Base-by-base conservation (phyloP, 2,329 filamentous ascomycete genomes). In the Fusarium goolgardi region DNA sequence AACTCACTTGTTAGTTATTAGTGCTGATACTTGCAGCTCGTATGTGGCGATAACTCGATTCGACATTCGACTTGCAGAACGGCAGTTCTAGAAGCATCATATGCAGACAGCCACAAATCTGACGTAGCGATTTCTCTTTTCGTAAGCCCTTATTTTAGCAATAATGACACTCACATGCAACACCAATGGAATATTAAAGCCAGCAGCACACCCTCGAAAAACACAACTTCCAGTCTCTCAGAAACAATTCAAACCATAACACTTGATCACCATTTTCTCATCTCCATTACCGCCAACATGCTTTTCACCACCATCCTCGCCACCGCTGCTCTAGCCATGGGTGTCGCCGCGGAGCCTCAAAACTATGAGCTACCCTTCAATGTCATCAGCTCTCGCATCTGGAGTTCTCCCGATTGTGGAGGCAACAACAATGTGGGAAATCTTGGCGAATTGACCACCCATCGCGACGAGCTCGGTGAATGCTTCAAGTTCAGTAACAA, bases 401-500 rank as follows among this genome's bases (percentile, higher is more conserved):
- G 60, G 60, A 37, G 59, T 23, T 57, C 51, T 11, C 29, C 16
- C 0, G 23, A 63, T n/a, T 63, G 60, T 4, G 60, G 58, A 21
- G 46, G 23, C 16, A 40, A 41, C 10, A 20, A 51, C 21, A 62
- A 63, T 4, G 25, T 15, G 4, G 34, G 37, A 8, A 63, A 63
- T 8, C 53, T 50, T 1, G 60, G 60, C 6, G 59, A 59, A 41
- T 23, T 40, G 37, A 58, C 41, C 9, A 35, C 55, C 6, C 47
- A 58, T 13, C 51, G 60, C 11, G 53, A 56, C 16, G 59, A 63
- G 3, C 35, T 46, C 11, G 35, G 35, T 11, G 15, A 63, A 32
- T 63, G 60, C 31, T 39, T 29, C 32, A 63, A 63, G 34, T 58
- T 63, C 34, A 27, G 13, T 10, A 34, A 62, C 23, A 45, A 45